A percentile compares a stretch with the other conserved stretches of the same genome.
Conservation (phyloP, 495 filamentous ascomycete genomes). For the Aspergillus cristatus region DNA sequence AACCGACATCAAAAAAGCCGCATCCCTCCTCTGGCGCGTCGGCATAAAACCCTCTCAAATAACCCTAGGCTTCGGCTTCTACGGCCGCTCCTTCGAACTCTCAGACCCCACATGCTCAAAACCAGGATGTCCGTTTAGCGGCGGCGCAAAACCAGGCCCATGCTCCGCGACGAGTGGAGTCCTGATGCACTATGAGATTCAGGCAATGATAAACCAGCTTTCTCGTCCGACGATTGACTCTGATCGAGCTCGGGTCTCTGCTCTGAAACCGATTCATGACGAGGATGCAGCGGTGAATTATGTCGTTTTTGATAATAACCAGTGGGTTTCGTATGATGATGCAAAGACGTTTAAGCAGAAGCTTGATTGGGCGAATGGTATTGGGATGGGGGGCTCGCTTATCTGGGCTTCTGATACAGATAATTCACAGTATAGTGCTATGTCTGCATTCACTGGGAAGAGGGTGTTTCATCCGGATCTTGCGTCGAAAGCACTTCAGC, state of each 20-base stretch:
- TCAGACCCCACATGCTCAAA: slow-evolving; percentile 6
- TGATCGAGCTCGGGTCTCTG: no score
- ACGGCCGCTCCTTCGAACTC: slow-evolving; percentile 27
- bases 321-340: slow-evolving; percentile 43
- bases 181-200: slow-evolving; percentile 32
- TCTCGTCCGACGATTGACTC: no score
- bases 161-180: slow-evolving; percentile 23
- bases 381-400: slow-evolving; percentile 14
- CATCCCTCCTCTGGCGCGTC: slow-evolving; percentile 26
- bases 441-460: no score
- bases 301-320: slow-evolving; percentile 24
- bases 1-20: slow-evolving; percentile 24
- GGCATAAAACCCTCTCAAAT: slow-evolving; percentile 23
- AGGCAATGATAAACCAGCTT: background rate
- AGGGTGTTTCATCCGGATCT: no score
- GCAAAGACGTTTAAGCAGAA: slow-evolving; percentile 31
- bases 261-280: slow-evolving; percentile 5
- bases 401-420: slow-evolving; percentile 12
- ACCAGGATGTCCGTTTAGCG: slow-evolving; percentile 17
- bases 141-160: slow-evolving; percentile 11
- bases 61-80: slow-evolving; percentile 31
- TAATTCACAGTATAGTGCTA: no score
- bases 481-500: no score
- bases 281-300: slow-evolving; percentile 21
- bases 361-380: slow-evolving; percentile 25